Conservation (phyloP, 768 basidiomycete species). For the Rubroboletus pulcherrimus region DNA sequence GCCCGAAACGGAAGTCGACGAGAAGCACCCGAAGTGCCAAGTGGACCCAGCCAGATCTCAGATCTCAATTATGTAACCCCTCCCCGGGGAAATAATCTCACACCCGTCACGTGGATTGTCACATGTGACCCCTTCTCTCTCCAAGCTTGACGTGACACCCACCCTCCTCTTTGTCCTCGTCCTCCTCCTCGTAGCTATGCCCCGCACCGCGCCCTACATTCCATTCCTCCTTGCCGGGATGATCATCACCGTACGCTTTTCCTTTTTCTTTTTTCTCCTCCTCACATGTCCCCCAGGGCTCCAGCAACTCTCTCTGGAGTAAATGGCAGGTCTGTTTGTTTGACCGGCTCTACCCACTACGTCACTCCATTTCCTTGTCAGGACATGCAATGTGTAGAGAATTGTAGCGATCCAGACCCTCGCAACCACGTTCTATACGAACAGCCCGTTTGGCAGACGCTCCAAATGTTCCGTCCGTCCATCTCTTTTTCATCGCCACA, state of each 20-base stretch:
- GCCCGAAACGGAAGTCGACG: slow-evolving; percentile 26
- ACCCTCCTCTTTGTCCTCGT: slow-evolving; percentile 2
- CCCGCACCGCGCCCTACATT: slow-evolving; percentile 56
- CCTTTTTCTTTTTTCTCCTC: neutral
- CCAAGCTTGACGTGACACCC: slow-evolving; percentile 5
- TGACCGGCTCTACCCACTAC: neutral
- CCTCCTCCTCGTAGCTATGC: slow-evolving; percentile 42
- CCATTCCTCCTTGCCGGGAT: slow-evolving; percentile 86
- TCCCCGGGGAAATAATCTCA: neutral
- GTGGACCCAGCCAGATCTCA: slow-evolving; percentile 25
- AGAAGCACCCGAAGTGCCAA: slow-evolving; percentile 29
- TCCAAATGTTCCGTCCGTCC: slow-evolving; percentile 82
- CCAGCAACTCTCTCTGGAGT: slow-evolving; percentile 76
- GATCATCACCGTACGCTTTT: slow-evolving; percentile 71
- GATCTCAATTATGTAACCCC: slow-evolving; percentile 10
- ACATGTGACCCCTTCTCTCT: slow-evolving; percentile 14
- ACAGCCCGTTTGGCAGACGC: slow-evolving; percentile 91
- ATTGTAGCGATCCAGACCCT: slow-evolving; percentile 69
- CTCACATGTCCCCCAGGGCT: slow-evolving; percentile 45
- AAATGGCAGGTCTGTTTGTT: slow-evolving; percentile 67
- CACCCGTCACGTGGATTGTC: slow-evolving; percentile 17
- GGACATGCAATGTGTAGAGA: slow-evolving; percentile 99
- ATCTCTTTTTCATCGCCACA: slow-evolving; percentile 12
- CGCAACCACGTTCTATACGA: slow-evolving; percentile 72
- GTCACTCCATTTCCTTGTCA: slow-evolving; percentile 24